phyloP scores from a whole-genome alignment of 495 filamentous ascomycete species.

The Hypomontagnella submonticulosa region DNA sequence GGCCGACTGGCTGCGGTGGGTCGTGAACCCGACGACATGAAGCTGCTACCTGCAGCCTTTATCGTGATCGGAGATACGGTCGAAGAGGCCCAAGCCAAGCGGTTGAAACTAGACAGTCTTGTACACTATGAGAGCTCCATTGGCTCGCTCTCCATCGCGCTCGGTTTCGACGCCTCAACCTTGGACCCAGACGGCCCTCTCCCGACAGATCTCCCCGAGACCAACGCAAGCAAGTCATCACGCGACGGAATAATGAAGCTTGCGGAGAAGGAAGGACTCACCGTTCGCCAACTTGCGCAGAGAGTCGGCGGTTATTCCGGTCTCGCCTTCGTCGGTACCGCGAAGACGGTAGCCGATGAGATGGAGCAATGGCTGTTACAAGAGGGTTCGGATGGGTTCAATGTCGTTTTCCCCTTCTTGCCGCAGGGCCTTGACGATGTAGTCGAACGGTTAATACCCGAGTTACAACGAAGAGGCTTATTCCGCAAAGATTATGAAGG shows the following conservation, averaged over 20 bases:
- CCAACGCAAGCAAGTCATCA: slow-evolving; percentile 65
- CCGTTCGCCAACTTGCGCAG: slow-evolving; percentile 62
- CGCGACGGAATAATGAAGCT: slow-evolving; percentile 57
- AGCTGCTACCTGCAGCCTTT: slow-evolving; percentile 64
- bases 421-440: slow-evolving; percentile 65
- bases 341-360: slow-evolving; percentile 60
- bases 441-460: slow-evolving; percentile 59
- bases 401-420: slow-evolving; percentile 60
- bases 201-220: slow-evolving; percentile 61
- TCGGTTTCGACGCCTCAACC: slow-evolving; percentile 59
- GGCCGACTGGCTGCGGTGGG: slow-evolving; percentile 56
- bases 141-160: slow-evolving; percentile 61
- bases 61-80: slow-evolving; percentile 56
- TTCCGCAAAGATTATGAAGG: slow-evolving; percentile 61
- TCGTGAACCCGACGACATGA: slow-evolving; percentile 57
- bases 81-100: slow-evolving; percentile 61
- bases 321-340: slow-evolving; percentile 64
- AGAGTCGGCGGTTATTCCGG: slow-evolving; percentile 62
- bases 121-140: slow-evolving; percentile 68
- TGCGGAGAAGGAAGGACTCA: slow-evolving; percentile 57
- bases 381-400: slow-evolving; percentile 60
- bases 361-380: slow-evolving; percentile 60
- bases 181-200: slow-evolving; percentile 63
- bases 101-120: slow-evolving; percentile 61
- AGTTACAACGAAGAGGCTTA: slow-evolving; percentile 61